Evolutionary conservation across 768 basidiomycete species (phyloP).

Genomic region (Tulasnella sp.): DNA sequence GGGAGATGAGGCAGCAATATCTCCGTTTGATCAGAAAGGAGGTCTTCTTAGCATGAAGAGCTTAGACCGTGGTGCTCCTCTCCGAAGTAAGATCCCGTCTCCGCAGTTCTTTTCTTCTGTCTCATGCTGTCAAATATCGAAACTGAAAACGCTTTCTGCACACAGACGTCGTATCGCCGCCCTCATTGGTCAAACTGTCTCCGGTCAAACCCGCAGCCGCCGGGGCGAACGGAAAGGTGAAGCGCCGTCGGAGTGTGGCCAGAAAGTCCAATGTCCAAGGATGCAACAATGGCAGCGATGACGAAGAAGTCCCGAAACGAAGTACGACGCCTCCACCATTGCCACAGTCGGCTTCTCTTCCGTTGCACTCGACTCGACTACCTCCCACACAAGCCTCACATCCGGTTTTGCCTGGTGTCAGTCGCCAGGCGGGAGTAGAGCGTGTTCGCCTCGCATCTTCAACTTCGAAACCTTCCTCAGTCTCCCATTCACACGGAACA

Average conservation of each 20-base stretch:
- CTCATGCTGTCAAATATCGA: not conserved
- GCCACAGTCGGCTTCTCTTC: constrained; percentile 70
- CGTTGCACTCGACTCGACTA: constrained; percentile 48
- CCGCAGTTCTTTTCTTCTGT: not conserved
- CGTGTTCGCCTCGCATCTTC: not conserved
- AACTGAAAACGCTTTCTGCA: not conserved
- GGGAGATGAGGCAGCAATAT: constrained; percentile 8
- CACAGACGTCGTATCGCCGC: not conserved
- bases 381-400: constrained; percentile 21
- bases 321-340: constrained; percentile 73
- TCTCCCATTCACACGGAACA: not conserved
- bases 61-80: not conserved
- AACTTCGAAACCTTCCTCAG: not conserved
- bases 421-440: not conserved
- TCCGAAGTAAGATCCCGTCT: not conserved
- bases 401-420: not conserved
- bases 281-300: not conserved
- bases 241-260: constrained; percentile 22
- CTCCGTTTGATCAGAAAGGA: not conserved
- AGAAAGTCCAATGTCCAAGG: constrained; percentile 23
- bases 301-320: constrained; percentile 26
- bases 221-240: constrained; percentile 37
- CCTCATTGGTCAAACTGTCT: constrained; percentile 20
- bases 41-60: constrained; percentile 39
- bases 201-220: constrained; percentile 44